phyloP scores from a whole-genome alignment of 192 early-diverging fungal genomes.

The Backusella morwellensis region DNA sequence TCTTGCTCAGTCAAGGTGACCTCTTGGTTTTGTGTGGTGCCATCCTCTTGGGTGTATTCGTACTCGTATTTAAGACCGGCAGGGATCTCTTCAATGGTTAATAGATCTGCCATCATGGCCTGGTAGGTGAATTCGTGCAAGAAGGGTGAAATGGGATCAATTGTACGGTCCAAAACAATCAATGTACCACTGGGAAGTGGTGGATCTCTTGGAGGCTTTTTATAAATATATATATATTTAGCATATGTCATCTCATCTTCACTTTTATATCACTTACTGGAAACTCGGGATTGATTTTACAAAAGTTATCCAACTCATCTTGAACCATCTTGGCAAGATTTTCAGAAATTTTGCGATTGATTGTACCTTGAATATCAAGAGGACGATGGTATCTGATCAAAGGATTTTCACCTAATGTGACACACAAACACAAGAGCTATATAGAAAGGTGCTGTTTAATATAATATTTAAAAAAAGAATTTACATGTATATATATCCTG shows the following conservation, averaged over 20 bases:
- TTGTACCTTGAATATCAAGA: conserved; percentile 66
- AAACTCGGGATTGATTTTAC: conserved; percentile 65
- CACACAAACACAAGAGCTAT: conserved; percentile 79
- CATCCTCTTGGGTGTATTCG: conserved; percentile 46
- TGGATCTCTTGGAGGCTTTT: conserved; percentile 41
- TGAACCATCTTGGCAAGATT: conserved; percentile 83
- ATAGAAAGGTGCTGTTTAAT: background rate
- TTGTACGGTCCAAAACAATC: conserved; percentile 87
- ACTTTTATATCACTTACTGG: conserved; percentile 38
- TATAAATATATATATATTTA: background rate
- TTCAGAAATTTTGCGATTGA: conserved; percentile 59
- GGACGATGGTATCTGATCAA: conserved; percentile 90
- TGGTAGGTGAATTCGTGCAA: conserved; percentile 99
- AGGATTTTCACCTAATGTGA: conserved; percentile 87
- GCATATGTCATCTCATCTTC: background rate
- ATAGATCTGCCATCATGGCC: conserved; percentile 94
- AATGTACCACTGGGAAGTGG: conserved; percentile 70
- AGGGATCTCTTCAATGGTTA: conserved; percentile 58
- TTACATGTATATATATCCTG: background rate
- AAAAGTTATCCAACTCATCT: conserved; percentile 79
- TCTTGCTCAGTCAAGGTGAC: conserved; percentile 75
- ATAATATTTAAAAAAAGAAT: too few species aligned
- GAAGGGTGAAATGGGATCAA: conserved; percentile 88
- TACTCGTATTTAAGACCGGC: conserved; percentile 63
- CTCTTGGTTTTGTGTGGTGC: conserved; percentile 42